Evolutionary conservation across 2,329 filamentous ascomycete species (phyloP).

Genomic region (Clonostachys sp.): DNA sequence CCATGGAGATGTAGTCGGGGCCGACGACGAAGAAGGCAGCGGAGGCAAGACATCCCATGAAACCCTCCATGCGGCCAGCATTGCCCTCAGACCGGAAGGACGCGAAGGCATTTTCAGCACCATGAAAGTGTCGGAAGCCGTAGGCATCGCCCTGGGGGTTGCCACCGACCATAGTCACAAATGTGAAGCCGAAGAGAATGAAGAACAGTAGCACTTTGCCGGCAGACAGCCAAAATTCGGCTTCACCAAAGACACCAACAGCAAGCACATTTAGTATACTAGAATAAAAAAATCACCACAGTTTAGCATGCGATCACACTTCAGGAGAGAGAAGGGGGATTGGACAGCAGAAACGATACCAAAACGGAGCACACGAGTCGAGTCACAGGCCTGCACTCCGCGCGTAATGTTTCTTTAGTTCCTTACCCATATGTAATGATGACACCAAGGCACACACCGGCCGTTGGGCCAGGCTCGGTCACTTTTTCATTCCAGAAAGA

Average conservation of each 20-base stretch:
- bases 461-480: conserved; percentile 8
- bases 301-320: conserved; percentile 12
- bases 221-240: conserved; percentile 38
- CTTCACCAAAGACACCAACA: conserved; percentile 34
- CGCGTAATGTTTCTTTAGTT: not conserved
- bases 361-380: conserved; percentile 3
- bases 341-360: not conserved
- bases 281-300: conserved; percentile 11
- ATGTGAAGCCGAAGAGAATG: conserved; percentile 52
- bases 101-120: conserved; percentile 48
- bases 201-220: conserved; percentile 55
- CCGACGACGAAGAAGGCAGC: conserved; percentile 46
- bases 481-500: conserved; percentile 26
- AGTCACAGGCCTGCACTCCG: too few relatives aligned
- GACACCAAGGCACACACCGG: not conserved
- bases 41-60: conserved; percentile 52
- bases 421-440: conserved; percentile 2
- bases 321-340: not conserved
- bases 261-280: conserved; percentile 31
- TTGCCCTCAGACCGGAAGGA: conserved; percentile 52
- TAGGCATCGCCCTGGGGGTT: conserved; percentile 50
- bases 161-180: conserved; percentile 58
- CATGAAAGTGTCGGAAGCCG: conserved; percentile 63
- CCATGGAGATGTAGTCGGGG: conserved; percentile 57
- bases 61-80: conserved; percentile 62